Evolutionary conservation across 495 filamentous ascomycete species (phyloP), one percentile per base, ranked within the genome.

Genomic region (Elasticomyces elasticus): DNA sequence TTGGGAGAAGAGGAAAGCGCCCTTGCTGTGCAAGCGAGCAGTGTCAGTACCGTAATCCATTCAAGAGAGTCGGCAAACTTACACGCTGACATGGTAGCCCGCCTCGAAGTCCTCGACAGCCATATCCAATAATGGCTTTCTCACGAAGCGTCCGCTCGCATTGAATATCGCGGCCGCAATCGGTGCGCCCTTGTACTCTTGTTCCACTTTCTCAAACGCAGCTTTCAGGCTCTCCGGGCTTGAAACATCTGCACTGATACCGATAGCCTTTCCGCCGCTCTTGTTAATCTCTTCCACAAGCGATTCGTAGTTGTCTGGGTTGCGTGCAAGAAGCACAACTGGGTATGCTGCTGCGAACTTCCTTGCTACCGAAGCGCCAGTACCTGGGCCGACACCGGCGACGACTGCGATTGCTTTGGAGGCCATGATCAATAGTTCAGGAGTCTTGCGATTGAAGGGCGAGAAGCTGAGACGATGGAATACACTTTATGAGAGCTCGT

Each of bases 111-210:
- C 86, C 19, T 80, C 77, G 35, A 77, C 68, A 0, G 69, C 80
- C 43, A 86, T 52, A 55, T 94, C 89, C 17, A 95, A 70, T 63
- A 96, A 94, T 1, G 88, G 86, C 72, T 91, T 92, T 33, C 77
- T 72, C 5, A 80, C 71, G 55, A 87, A 85, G 1, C 79, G 76
- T 26, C 78, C 83, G 2, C 76, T 76, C n/a, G 82, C 81, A 64
- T 96, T 95, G 66, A 86, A 95, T 5, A 97, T 71, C 0, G 89
- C 89, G 0, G 86, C 90, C 9, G 60, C 51, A 25, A 54, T 49
- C 10, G 41, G 38, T 13, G 41, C 66, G n/a, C 66, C 62, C 1
- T 66, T 70, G 47, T 74, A 77, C 57, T 84, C 73, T 56, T 80
- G 69, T 41, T 76, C 70, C 63, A 92, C 85, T 55, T 78, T 67